phyloP scores from a whole-genome alignment of 2,329 filamentous ascomycete genomes.

The Dichotomopilus funicola region DNA sequence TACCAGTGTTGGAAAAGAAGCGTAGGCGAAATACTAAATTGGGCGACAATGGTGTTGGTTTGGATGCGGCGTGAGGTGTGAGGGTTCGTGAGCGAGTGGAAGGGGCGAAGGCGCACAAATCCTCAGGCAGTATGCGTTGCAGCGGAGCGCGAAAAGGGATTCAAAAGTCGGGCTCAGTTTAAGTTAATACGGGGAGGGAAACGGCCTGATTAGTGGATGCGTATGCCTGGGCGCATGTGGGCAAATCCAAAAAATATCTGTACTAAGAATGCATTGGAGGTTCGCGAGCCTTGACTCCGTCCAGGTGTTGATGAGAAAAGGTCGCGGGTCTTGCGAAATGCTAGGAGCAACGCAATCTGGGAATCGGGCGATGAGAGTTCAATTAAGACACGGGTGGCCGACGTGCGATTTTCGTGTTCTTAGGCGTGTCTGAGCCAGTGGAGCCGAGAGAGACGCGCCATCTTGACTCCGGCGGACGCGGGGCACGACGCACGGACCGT shows the following conservation, averaged over 20 bases:
- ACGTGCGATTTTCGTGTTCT: conserved; percentile 27
- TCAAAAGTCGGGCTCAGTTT: conserved; percentile 13
- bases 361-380: conserved; percentile 3
- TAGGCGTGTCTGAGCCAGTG: conserved; percentile 16
- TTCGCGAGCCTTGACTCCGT: too few species aligned
- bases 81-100: conserved; percentile 2
- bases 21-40: neutral
- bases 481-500: neutral
- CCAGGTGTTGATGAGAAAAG: too few species aligned
- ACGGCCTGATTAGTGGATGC: neutral
- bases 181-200: neutral
- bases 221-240: conserved; percentile 15
- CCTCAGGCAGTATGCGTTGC: conserved; percentile 11
- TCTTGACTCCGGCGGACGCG: neutral
- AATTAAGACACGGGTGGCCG: conserved; percentile 19
- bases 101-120: conserved; percentile 7
- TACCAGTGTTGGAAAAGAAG: too few species aligned
- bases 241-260: too few species aligned
- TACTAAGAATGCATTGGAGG: too few species aligned
- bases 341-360: neutral
- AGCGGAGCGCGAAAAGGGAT: conserved; percentile 14
- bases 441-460: conserved; percentile 14
- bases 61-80: neutral
- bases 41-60: neutral
- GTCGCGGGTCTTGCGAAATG: neutral